Conservation (phyloP, 2,329 filamentous ascomycete genomes). For the Sporothrix sp. region DNA sequence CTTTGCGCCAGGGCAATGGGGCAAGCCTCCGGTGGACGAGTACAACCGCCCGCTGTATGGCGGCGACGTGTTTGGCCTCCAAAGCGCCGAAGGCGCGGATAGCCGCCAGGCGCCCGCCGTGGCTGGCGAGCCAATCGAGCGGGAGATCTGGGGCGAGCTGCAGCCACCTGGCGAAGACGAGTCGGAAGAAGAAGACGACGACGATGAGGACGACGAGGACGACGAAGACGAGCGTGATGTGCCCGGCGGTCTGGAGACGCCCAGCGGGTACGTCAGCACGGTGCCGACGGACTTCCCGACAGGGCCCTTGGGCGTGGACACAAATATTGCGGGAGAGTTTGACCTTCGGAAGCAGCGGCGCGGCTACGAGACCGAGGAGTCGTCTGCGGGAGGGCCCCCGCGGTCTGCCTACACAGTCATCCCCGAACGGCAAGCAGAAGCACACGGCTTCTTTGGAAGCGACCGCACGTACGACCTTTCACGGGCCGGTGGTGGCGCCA, state of each 20-base stretch:
- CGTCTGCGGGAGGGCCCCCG: constrained; percentile 44
- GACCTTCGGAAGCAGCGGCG: constrained; percentile 79
- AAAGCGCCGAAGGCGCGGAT: constrained; percentile 28
- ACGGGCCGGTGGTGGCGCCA: constrained; percentile 35
- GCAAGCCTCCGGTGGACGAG: constrained; percentile 91
- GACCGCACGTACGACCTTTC: constrained; percentile 83
- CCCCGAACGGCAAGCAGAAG: constrained; percentile 74
- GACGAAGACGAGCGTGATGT: constrained; percentile 49
- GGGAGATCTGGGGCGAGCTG: constrained; percentile 83
- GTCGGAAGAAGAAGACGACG: constrained; percentile 53
- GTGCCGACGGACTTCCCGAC: constrained; percentile 71
- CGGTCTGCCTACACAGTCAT: constrained; percentile 82
- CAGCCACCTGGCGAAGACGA: constrained; percentile 70
- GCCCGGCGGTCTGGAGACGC: constrained; percentile 64
- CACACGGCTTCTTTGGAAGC: constrained; percentile 91
- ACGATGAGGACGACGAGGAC: constrained; percentile 56
- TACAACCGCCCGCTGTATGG: constrained; percentile 85
- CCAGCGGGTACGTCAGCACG: constrained; percentile 68
- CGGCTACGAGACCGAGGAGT: constrained; percentile 81
- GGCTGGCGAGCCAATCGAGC: constrained; percentile 71
- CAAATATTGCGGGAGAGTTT: constrained; percentile 76
- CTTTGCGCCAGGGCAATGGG: constrained; percentile 90
- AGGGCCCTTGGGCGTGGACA: constrained; percentile 53
- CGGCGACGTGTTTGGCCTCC: constrained; percentile 85
- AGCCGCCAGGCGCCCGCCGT: constrained; percentile 26